Base-by-base conservation (phyloP, 495 filamentous ascomycete species). In the Annulohypoxylon stygium region DNA sequence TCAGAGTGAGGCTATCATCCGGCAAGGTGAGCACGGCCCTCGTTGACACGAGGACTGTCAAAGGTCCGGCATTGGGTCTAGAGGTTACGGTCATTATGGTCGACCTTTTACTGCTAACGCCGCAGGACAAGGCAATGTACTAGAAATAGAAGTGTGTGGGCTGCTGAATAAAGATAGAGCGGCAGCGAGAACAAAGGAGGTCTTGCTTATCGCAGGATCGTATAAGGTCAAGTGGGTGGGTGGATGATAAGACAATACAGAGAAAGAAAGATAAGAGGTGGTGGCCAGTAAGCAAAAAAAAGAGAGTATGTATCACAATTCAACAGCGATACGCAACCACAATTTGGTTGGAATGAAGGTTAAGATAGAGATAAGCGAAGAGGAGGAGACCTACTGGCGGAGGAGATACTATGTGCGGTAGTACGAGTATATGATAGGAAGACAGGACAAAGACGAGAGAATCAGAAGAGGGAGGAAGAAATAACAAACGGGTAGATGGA, bases 1-100 rank as follows among this genome's bases (percentile, higher is more conserved):
- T 83, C n/a, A 88, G 77, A 6, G 85, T 10, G 5, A 88, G 80
- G 37, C 81, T 83, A 63, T 88, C 81, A 53, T 87, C 80, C 23
- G 91, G 88, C 36, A 91, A 86, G 8, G 90, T 94, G 78, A 97
- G 80, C 39, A 99, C 89, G 43, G 93, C 92, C 69, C 94, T 89
- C 2, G 91, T 91, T 5, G 95, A 98, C 53, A 91, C 90, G 64
- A 98, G 86, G 69, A 98, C 94, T 37, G 81, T 80, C 34, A 84
- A 60, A 8, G 80, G 74, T 39, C 74, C 75, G 18, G 69, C 41
- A 67, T 50, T 64, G n/a, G 70, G 41, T 47, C 65, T 66, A 48
- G 68, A 57, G 25, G 70, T 23, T 50, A 67, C 65, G 7, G 74
- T 76, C 76, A 79, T 79, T 53, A 69, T 72, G 67, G 41, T 39